These are phyloP conservation scores for Melanomma pulvis-pyrius DNA, from an alignment of 495 filamentous ascomycete genomes.

Conservation along the genomic window DNA sequence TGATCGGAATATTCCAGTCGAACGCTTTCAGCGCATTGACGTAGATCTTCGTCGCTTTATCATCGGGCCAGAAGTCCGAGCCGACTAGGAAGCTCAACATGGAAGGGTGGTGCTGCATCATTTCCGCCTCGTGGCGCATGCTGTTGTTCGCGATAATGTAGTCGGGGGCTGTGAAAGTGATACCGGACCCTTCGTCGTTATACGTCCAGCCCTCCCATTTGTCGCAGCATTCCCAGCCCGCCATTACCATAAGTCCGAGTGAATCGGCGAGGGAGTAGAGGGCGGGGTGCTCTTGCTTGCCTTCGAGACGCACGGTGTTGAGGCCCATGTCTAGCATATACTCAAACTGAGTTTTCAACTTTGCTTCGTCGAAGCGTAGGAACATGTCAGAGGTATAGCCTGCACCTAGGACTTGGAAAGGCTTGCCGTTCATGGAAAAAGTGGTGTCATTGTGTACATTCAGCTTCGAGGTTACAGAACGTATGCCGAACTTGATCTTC, in stretches of 20 bases:
- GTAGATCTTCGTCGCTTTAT: conserved; percentile 57
- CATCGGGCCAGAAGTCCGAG: conserved; percentile 66
- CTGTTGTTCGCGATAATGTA: conserved; percentile 57
- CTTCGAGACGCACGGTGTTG: conserved; percentile 66
- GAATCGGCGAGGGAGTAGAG: conserved; percentile 61
- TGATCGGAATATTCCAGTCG: conserved; percentile 61
- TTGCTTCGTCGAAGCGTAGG: conserved; percentile 55
- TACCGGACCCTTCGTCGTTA: conserved; percentile 56
- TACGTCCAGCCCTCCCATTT: conserved; percentile 71
- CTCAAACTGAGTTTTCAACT: conserved; percentile 51
- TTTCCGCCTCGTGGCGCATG: conserved; percentile 61
- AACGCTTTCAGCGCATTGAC: conserved; percentile 51
- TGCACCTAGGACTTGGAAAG: conserved; percentile 62
- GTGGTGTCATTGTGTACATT: conserved; percentile 58
- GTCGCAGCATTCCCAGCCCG: conserved; percentile 71
- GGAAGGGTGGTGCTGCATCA: conserved; percentile 49
- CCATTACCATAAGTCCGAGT: conserved; percentile 63
- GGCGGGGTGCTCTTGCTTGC: conserved; percentile 65
- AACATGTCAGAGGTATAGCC: conserved; percentile 67
- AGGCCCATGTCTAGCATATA: conserved; percentile 62
- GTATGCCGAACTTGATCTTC: conserved; percentile 56
- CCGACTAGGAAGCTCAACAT: conserved; percentile 62
- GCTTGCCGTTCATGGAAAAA: conserved; percentile 59
- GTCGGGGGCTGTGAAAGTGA: conserved; percentile 56
- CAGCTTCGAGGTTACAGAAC: conserved; percentile 55